Evolutionary conservation across 306 rosid species (phyloP), one percentile per base, ranked within the genome.

Genomic region (Prunus mira): DNA sequence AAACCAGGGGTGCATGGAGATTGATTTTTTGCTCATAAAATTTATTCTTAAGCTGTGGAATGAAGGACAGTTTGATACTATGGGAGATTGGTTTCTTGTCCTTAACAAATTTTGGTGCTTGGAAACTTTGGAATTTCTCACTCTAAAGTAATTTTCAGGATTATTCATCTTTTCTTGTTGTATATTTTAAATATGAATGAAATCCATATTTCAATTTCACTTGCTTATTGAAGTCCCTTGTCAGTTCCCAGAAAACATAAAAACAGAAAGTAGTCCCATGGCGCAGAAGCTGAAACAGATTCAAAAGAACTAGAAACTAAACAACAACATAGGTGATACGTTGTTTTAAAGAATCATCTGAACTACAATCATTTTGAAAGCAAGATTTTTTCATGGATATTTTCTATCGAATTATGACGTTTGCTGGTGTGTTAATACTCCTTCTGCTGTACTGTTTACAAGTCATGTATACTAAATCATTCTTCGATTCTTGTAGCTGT

Each of bases 401-500:
- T 38, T 6, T 38, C 43, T 38, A 7, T 38, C 43, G 0, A 38
- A 38, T 38, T 38, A 38, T 38, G 43, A 38, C 9, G 9, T 38
- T 38, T 38, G 9, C 7, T 38, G 1, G 43, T 38, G 43, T 38
- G 43, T 38, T 38, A 8, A 38, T 38, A 7, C 43, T 38, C 43
- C 43, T 34, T 6, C 27, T 71, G 38, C 14, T 69, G 62, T 25
- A 46, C 45, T 41, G 34, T 78, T 18, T 57, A 15, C 55, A 65
- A 51, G 61, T 60, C n/a, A n/a, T 81, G 79, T 49, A 49, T 17
- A n/a, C 24, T 32, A 57, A 76, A 69, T 74, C 22, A 41, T 28
- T 69, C 22, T 68, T 51, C 4, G 1, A 65, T 78, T 22, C 12
- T 60, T 87, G 88, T 71, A 89, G 94, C 81, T 90, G 17, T 86